These are phyloP conservation scores for Fusarium pseudograminearum DNA, from an alignment of 2,329 filamentous ascomycete genomes.

Conservation along the genomic window DNA sequence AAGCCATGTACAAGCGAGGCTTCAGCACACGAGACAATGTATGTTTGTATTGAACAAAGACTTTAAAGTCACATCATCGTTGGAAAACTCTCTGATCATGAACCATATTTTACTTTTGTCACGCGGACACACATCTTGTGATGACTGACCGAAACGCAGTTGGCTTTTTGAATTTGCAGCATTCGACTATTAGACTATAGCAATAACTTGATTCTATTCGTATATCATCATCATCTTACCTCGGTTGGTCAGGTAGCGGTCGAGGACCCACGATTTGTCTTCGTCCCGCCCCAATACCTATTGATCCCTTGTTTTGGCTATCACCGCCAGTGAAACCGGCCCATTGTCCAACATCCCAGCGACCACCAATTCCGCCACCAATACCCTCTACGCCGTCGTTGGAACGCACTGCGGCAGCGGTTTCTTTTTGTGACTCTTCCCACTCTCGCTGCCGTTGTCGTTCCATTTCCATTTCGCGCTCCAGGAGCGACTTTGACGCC, in stretches of 20 bases:
- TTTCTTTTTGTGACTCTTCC: constrained; percentile 79
- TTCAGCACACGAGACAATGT: constrained; percentile 1
- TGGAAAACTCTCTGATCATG: not conserved
- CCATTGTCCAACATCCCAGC: constrained; percentile 84
- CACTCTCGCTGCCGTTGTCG: constrained; percentile 81
- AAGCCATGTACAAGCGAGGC: constrained; percentile 14
- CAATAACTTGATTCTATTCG: constrained; percentile 9
- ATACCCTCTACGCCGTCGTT: constrained; percentile 70
- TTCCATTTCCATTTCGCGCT: constrained; percentile 85
- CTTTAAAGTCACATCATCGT: not conserved
- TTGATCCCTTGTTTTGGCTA: constrained; percentile 73
- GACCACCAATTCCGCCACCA: constrained; percentile 73
- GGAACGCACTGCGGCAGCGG: constrained; percentile 66
- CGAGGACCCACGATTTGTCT: constrained; percentile 84
- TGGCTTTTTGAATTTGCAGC: not conserved
- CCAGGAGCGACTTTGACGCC: constrained; percentile 77
- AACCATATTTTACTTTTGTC: not conserved
- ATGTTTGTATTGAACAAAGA: not conserved
- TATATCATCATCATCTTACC: constrained; percentile 31
- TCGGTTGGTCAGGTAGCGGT: constrained; percentile 66
- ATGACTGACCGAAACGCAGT: not conserved
- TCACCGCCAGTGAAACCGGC: constrained; percentile 80
- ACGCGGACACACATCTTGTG: not conserved
- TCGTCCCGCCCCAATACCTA: constrained; percentile 76
- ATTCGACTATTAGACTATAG: not conserved